These are phyloP conservation scores for Adansonia digitata DNA, from an alignment of 345 rosid genomes.

Conservation along the genomic window DNA sequence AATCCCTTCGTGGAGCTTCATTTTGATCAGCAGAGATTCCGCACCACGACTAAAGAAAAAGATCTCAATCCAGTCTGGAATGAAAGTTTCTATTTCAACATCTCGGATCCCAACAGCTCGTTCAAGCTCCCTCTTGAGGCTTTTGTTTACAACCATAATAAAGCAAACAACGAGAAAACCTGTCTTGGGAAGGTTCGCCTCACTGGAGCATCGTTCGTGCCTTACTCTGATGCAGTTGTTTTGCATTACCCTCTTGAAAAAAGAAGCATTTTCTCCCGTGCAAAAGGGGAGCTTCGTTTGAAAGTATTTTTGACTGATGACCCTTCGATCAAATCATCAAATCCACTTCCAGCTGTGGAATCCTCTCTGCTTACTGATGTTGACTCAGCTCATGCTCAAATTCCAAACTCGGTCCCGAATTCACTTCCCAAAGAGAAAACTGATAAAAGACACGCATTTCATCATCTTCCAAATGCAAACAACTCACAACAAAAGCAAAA, in stretches of 20 bases:
- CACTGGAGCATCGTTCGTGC: slow-evolving; percentile 68
- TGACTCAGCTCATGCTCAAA: slow-evolving; percentile 26
- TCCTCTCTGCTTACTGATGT: slow-evolving; percentile 28
- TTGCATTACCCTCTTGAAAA: slow-evolving; percentile 83
- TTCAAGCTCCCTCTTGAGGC: slow-evolving; percentile 61
- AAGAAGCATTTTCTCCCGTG: slow-evolving; percentile 43
- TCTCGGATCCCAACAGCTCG: slow-evolving; percentile 59
- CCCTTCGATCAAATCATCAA: slow-evolving; percentile 46
- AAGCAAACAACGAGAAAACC: slow-evolving; percentile 38
- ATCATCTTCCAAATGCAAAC: slow-evolving; percentile 38
- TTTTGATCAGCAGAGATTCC: slow-evolving; percentile 70
- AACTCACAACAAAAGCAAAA: slow-evolving; percentile 22
- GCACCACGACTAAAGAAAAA: slow-evolving; percentile 55
- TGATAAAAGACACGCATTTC: slow-evolving; percentile 38
- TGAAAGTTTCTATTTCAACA: slow-evolving; percentile 76
- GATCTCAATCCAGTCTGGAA: slow-evolving; percentile 81
- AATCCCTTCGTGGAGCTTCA: slow-evolving; percentile 73
- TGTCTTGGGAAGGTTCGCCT: slow-evolving; percentile 69
- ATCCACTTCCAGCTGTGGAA: slow-evolving; percentile 44
- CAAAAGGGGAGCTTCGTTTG: slow-evolving; percentile 71
- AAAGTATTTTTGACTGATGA: slow-evolving; percentile 70
- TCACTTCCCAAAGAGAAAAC: slow-evolving; percentile 20
- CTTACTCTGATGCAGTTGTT: slow-evolving; percentile 67
- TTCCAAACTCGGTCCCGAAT: slow-evolving; percentile 15
- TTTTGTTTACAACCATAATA: slow-evolving; percentile 38